Base-by-base conservation (phyloP, 129 eudicot species). In the Pittosporum tobira region DNA sequence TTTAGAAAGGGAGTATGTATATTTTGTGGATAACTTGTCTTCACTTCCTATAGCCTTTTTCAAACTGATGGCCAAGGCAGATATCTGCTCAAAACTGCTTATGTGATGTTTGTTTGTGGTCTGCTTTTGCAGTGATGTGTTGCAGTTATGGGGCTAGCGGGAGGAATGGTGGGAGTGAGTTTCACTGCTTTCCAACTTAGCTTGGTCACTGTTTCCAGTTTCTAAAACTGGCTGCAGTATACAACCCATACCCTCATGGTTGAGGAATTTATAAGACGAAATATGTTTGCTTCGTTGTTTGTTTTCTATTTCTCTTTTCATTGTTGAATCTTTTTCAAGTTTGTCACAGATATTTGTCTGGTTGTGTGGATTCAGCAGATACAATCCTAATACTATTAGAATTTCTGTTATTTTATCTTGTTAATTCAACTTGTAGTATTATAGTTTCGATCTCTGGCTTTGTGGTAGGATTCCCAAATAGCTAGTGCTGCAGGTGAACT, bases 91-190 rank as follows among this genome's bases (percentile, higher is more conserved):
- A n/a, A n/a, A n/a, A n/a, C n/a, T n/a, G n/a, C n/a, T 49, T 22
- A 6, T 19, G 9, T 11, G 27, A 14, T 21, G 19, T 3, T 13
- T 23, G 30, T 19, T 51, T 31, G 47, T 2, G 7, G 2, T 40
- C 8, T 22, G 6, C 23, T 16, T 24, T 62, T 62, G 58, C 57
- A 62, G 67, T 62, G 67, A 62, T 19, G 21, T 48, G 46, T 23
- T 46, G 57, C 21, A 5, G 25, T 11, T 12, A 47, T 8, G 12
- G 37, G 37, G 18, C 28, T 31, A 12, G n/a, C 44, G 3, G 4
- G 44, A 19, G 23, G 4, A 20, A 12, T 20, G 22, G 29, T 31
- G 58, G 4, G 27, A 16, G 40, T 28, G 40, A 16, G 7, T 22
- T 6, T 15, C 29, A 7, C 13, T 21, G 16, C 11, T 1, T 28